Evolutionary conservation across 2,329 filamentous ascomycete species (phyloP).

Genomic region (Epichloe uncinata): DNA sequence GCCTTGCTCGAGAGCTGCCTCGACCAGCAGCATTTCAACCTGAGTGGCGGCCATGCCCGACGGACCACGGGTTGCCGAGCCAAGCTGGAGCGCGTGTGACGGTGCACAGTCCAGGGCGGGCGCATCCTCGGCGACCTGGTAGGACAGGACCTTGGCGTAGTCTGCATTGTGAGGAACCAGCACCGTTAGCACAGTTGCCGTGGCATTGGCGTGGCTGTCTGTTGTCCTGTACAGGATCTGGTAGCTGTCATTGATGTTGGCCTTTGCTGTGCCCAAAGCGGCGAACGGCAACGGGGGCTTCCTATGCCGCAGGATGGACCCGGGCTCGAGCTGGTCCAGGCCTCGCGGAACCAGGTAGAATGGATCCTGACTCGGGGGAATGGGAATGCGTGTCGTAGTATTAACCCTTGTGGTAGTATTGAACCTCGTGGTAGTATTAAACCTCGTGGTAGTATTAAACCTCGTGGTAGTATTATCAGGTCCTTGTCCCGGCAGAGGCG

Average conservation of each 20-base stretch:
- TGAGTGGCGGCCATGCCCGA: constrained; percentile 21
- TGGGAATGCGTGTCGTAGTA: background rate
- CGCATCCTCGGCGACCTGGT: constrained; percentile 28
- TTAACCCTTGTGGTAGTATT: too few relatives aligned
- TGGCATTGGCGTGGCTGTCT: constrained; percentile 21
- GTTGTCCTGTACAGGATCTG: constrained; percentile 28
- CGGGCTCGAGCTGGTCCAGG: constrained; percentile 7
- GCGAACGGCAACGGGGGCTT: constrained; percentile 10
- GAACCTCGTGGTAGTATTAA: too few relatives aligned
- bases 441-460: too few relatives aligned
- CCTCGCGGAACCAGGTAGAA: constrained; percentile 6
- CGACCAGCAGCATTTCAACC: constrained; percentile 11
- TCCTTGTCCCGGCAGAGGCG: background rate
- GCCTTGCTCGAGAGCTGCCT: constrained; percentile 23
- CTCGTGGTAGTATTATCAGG: too few relatives aligned
- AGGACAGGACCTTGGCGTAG: constrained; percentile 23
- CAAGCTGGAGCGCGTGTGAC: constrained; percentile 14
- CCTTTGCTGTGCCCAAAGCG: constrained; percentile 5
- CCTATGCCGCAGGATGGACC: constrained; percentile 12
- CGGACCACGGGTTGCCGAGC: constrained; percentile 5
- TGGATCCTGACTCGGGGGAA: background rate
- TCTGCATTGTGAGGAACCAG: constrained; percentile 21
- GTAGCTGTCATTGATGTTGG: constrained; percentile 10
- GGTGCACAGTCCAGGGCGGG: constrained; percentile 22
- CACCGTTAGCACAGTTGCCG: constrained; percentile 25